phyloP scores from a whole-genome alignment of 2,329 filamentous ascomycete genomes.

The Pezicula rhizophila region DNA sequence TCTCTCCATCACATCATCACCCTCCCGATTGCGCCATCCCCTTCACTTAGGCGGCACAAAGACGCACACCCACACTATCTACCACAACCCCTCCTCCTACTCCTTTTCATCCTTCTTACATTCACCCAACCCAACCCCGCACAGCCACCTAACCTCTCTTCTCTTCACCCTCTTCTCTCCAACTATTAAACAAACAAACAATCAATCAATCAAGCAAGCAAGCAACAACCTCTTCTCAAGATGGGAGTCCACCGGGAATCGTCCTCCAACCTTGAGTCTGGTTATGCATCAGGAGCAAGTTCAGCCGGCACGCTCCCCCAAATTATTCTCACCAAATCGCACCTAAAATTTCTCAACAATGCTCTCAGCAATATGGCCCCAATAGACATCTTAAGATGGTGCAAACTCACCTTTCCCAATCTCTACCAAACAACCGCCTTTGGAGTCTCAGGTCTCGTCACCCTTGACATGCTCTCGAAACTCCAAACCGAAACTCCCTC shows the following conservation, averaged over 20 bases:
- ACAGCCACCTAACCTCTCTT: neutral
- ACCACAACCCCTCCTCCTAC: too few species aligned
- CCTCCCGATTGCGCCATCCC: too few species aligned
- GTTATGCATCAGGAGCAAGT: constrained; percentile 65
- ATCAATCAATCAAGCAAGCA: neutral
- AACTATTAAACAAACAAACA: neutral
- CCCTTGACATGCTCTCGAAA: constrained; percentile 79
- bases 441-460: constrained; percentile 73
- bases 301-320: constrained; percentile 62
- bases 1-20: too few species aligned
- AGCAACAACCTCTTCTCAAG: constrained; percentile 3
- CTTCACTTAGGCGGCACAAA: too few species aligned
- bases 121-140: too few species aligned
- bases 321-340: constrained; percentile 78
- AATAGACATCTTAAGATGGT: constrained; percentile 88
- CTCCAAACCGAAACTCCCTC: constrained; percentile 58
- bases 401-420: constrained; percentile 81
- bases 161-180: neutral
- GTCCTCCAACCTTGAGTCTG: constrained; percentile 60
- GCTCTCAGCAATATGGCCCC: constrained; percentile 85
- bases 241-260: constrained; percentile 22
- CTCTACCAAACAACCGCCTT: constrained; percentile 85
- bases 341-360: constrained; percentile 84
- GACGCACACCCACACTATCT: too few species aligned
- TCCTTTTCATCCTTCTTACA: too few species aligned